phyloP scores from a whole-genome alignment of 2,329 filamentous ascomycete species.

The Ploettnerulaceae sp. region DNA sequence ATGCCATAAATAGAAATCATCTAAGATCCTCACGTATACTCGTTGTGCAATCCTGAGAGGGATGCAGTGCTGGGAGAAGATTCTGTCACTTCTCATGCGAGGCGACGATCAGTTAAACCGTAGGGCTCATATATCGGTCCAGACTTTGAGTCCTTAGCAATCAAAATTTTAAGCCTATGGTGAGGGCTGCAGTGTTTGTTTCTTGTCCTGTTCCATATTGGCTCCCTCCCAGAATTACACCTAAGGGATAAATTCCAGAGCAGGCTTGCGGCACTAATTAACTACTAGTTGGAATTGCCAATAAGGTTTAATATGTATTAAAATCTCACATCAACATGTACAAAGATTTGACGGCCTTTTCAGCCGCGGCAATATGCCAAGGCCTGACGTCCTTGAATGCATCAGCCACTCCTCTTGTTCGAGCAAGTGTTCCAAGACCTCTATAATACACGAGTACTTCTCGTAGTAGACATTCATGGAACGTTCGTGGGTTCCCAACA shows the following conservation, averaged over 20 bases:
- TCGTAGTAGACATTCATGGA: slow-evolving; percentile 58
- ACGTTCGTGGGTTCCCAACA: slow-evolving; percentile 30
- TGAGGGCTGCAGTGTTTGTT: too few relatives aligned
- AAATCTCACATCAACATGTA: slow-evolving; percentile 52
- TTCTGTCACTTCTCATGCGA: not conserved
- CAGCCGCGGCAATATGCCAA: slow-evolving; percentile 71
- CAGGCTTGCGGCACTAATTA: too few relatives aligned
- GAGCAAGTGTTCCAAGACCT: slow-evolving; percentile 62
- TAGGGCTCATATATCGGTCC: not conserved
- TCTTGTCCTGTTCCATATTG: too few relatives aligned
- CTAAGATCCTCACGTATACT: too few relatives aligned
- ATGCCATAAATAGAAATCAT: too few relatives aligned
- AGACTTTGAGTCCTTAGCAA: too few relatives aligned
- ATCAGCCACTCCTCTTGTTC: slow-evolving; percentile 58
- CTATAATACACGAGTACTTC: slow-evolving; percentile 69
- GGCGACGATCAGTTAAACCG: not conserved
- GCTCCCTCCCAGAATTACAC: too few relatives aligned
- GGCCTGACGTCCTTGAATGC: slow-evolving; percentile 59
- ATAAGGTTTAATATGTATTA: not conserved
- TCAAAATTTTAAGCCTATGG: too few relatives aligned
- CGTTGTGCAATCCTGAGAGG: too few relatives aligned
- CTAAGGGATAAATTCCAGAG: too few relatives aligned
- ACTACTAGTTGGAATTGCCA: not conserved
- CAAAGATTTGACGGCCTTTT: slow-evolving; percentile 63
- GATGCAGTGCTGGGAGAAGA: not conserved